Percentiles rank a stretch among this genome's conserved stretches.
Evolutionary conservation across 192 early-diverging fungal genomes (phyloP).

Genomic region (Chytriomyces sp.): DNA sequence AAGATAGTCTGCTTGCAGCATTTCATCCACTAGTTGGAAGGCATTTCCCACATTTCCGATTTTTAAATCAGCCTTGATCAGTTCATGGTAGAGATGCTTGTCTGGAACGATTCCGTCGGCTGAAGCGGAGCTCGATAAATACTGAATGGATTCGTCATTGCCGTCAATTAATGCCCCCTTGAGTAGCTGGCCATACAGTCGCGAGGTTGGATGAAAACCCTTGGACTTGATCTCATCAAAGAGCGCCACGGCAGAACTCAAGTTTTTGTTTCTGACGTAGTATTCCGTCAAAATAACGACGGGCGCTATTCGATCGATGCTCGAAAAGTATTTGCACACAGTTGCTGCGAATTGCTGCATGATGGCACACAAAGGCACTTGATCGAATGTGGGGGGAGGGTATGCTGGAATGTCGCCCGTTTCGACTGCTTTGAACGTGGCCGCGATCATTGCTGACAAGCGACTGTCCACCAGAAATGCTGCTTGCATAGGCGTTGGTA

Average conservation of each 20-base stretch:
- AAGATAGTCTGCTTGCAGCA: too few relatives aligned
- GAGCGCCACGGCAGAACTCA: neutral
- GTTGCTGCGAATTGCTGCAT: neutral
- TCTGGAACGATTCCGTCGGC: constrained; percentile 8
- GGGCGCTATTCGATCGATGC: neutral
- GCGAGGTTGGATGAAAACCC: neutral
- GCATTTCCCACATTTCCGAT: constrained; percentile 4
- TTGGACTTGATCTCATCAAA: neutral
- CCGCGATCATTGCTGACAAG: neutral
- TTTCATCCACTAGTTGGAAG: neutral
- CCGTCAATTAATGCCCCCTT: neutral
- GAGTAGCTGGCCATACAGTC: constrained; percentile 16
- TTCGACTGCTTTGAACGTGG: constrained; percentile 1
- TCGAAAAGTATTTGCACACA: neutral
- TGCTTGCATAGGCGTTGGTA: neutral
- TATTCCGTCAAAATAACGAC: constrained; percentile 2
- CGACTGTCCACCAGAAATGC: neutral
- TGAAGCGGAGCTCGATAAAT: neutral
- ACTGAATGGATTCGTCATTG: neutral
- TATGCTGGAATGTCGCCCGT: neutral
- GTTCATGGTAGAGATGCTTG: constrained; percentile 13
- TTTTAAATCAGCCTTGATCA: constrained; percentile 19
- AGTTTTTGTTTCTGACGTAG: neutral
- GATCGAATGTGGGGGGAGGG: neutral
- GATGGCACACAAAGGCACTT: neutral